A percentile compares a stretch with the other conserved stretches of the same genome.
Conservation (phyloP, 768 basidiomycete species). For the Naganishia antarctica region DNA sequence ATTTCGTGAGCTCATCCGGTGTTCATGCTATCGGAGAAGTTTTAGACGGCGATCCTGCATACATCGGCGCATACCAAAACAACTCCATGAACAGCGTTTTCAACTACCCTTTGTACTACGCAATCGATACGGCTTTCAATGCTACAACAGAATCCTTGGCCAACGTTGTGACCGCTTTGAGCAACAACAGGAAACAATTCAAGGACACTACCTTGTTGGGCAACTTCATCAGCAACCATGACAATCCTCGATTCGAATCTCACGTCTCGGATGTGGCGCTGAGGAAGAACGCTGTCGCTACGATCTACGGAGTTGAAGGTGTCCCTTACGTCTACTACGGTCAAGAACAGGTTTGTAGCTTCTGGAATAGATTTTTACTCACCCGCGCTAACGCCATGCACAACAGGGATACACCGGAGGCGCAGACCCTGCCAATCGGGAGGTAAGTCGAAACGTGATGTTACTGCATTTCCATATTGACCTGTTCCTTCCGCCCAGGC, state of each 20-base stretch:
- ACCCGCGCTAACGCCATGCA: neutral
- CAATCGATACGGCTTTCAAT: constrained; percentile 45
- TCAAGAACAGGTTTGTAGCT: constrained; percentile 39
- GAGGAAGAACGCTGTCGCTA: constrained; percentile 49
- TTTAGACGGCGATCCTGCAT: constrained; percentile 42
- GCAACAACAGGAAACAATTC: constrained; percentile 32
- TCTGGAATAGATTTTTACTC: neutral
- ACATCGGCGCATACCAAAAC: constrained; percentile 44
- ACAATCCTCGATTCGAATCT: constrained; percentile 45
- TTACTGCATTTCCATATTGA: neutral
- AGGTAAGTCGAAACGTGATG: constrained; percentile 9
- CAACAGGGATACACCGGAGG: constrained; percentile 46
- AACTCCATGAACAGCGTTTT: constrained; percentile 41
- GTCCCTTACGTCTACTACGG: constrained; percentile 50
- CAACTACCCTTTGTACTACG: constrained; percentile 49
- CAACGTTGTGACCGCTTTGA: constrained; percentile 37
- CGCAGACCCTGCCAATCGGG: constrained; percentile 46
- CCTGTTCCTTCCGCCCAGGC: constrained; percentile 21
- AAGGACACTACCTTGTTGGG: constrained; percentile 46
- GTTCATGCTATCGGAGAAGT: constrained; percentile 86
- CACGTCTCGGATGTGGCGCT: constrained; percentile 37
- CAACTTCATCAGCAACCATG: constrained; percentile 47
- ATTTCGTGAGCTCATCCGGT: constrained; percentile 66
- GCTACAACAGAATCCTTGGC: constrained; percentile 35
- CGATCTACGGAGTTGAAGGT: constrained; percentile 48